Conservation (phyloP, 129 eudicot genomes). For the Pseudognaphalium luteoalbum region DNA sequence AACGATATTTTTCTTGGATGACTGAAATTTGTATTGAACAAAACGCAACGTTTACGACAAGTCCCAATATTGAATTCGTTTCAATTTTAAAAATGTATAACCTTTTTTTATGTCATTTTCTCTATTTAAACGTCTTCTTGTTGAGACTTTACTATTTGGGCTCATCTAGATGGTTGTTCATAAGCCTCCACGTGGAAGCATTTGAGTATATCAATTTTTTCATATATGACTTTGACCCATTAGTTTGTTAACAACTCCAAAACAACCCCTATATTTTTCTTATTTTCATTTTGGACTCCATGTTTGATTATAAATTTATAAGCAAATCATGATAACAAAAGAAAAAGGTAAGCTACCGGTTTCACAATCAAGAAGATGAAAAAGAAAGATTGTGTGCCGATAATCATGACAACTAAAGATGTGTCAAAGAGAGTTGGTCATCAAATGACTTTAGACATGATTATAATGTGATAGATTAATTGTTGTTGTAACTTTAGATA, state of each 20-base stretch:
- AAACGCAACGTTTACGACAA: slow-evolving; percentile 52
- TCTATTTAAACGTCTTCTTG: slow-evolving; percentile 23
- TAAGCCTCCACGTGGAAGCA: slow-evolving; percentile 73
- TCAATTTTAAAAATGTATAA: neutral
- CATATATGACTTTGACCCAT: slow-evolving; percentile 26
- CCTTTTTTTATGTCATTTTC: slow-evolving; percentile 19
- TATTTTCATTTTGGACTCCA: slow-evolving; percentile 1
- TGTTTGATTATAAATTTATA: neutral
- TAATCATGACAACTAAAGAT: neutral
- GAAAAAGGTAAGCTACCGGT: neutral
- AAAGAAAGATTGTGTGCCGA: neutral
- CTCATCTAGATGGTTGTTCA: slow-evolving; percentile 20
- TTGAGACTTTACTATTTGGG: slow-evolving; percentile 35
- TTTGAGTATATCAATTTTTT: slow-evolving; percentile 27
- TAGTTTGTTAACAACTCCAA: slow-evolving; percentile 17
- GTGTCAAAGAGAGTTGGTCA: neutral
- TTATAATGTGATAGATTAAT: too few relatives aligned
- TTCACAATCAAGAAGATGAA: neutral
- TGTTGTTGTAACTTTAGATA: neutral
- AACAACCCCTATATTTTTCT: slow-evolving; percentile 12
- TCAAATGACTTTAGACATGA: neutral
- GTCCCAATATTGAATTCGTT: slow-evolving; percentile 17
- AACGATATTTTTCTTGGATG: slow-evolving; percentile 17
- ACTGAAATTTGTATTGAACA: slow-evolving; percentile 29
- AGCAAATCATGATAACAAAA: neutral